Evolutionary conservation across 208 protist genomes (phyloP), one percentile per base, ranked within the genome.

Genomic region (Phytomonas sp.): DNA sequence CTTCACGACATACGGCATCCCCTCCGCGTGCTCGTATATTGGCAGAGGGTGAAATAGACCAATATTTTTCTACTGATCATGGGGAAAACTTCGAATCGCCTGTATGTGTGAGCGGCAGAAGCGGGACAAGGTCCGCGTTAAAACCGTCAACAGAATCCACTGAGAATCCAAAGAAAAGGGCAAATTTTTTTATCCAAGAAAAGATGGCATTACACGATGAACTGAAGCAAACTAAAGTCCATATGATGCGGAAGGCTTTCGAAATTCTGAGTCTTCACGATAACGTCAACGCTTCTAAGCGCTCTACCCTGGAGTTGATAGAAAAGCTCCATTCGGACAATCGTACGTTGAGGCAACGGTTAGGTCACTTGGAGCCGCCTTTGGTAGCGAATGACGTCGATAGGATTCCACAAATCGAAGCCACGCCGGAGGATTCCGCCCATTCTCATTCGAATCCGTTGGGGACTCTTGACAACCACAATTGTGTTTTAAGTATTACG

Each of bases 161-260:
- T 49, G 40, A 49, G 40, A 12, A 23, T 49, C 40, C 19, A 4
- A 49, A 49, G 7, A 49, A 49, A 49, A 23, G 10, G 12, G 2
- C 40, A 49, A 49, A 49, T 3, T 4, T 23, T 49, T 49, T 49
- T 23, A 12, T 49, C 6, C n/a, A 56, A 29, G 74, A 76, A 42
- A 73, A 76, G 33, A 69, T 26, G 12, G 31, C 40, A 0, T 75
- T 84, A 30, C 60, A 59, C 6, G 32, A 33, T 12, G 63, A 75
- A 14, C 56, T 83, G 66, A 34, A 73, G 40, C 2, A 8, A 23
- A 60, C 70, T 33, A 64, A 73, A 2, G 61, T 70, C 3, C 79
- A 83, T 33, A 77, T 88, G 69, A 33, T 88, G 59, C 42, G 66
- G 19, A 80, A 74, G 6, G 77, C 79, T 26, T 73, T 49, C 37